Percentiles rank a stretch among this genome's conserved stretches.
These are phyloP conservation scores for Pseudozyma tsukubaensis DNA, from an alignment of 1,284 basidiomycete genomes.

Conservation along the genomic window DNA sequence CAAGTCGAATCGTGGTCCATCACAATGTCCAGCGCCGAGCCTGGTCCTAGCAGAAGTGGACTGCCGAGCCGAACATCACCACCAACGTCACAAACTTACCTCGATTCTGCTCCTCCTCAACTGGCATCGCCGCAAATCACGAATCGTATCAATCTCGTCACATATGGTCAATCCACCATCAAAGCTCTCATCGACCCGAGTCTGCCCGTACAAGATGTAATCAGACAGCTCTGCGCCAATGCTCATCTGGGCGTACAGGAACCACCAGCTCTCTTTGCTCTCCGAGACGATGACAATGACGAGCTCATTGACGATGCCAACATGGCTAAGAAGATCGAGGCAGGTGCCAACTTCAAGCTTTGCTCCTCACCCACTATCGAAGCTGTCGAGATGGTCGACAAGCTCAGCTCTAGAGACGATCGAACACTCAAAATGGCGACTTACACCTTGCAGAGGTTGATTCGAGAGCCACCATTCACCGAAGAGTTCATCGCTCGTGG, in stretches of 20 bases:
- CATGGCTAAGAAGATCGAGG: slow-evolving; percentile 62
- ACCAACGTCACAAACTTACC: slow-evolving; percentile 15
- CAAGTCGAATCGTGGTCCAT: background rate
- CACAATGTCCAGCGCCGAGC: slow-evolving; percentile 11
- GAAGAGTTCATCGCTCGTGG: slow-evolving; percentile 83
- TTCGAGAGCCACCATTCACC: slow-evolving; percentile 89
- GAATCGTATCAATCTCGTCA: slow-evolving; percentile 59
- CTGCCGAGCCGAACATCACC: slow-evolving; percentile 10
- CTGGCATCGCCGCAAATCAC: slow-evolving; percentile 26
- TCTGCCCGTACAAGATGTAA: slow-evolving; percentile 57
- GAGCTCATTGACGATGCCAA: slow-evolving; percentile 83
- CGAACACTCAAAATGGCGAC: slow-evolving; percentile 76
- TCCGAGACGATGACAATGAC: slow-evolving; percentile 83
- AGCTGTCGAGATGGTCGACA: slow-evolving; percentile 81
- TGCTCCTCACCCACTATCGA: slow-evolving; percentile 84
- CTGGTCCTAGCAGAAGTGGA: slow-evolving; percentile 22
- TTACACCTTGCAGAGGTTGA: slow-evolving; percentile 85
- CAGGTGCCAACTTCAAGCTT: slow-evolving; percentile 70
- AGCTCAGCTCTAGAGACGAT: slow-evolving; percentile 76
- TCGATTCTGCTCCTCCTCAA: slow-evolving; percentile 19
- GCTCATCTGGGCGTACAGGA: slow-evolving; percentile 81
- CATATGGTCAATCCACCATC: slow-evolving; percentile 59
- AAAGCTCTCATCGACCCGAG: slow-evolving; percentile 60
- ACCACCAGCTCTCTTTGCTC: slow-evolving; percentile 81
- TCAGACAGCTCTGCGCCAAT: slow-evolving; percentile 68